phyloP scores from a whole-genome alignment of 352 stramenopile species.

The Pythium phragmiticola region DNA sequence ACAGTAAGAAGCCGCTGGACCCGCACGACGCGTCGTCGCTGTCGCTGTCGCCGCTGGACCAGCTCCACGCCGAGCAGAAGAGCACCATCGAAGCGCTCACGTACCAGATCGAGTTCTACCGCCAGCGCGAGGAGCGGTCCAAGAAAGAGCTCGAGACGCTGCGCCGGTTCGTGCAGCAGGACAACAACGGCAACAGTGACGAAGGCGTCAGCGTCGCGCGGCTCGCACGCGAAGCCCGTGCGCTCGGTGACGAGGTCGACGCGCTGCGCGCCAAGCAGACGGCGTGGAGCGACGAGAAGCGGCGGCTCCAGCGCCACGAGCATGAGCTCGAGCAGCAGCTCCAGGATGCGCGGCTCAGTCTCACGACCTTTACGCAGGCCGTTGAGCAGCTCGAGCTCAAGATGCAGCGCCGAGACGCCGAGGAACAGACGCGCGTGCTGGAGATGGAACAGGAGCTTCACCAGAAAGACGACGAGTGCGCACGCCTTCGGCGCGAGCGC shows the following conservation, averaged over 20 bases:
- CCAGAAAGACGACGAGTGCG: constrained; percentile 42
- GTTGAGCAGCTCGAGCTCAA: constrained; percentile 80
- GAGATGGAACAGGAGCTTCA: constrained; percentile 52
- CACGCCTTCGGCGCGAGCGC: constrained; percentile 31
- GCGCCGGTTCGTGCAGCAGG: constrained; percentile 24
- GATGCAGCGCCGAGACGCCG: constrained; percentile 67
- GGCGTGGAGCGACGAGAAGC: constrained; percentile 42
- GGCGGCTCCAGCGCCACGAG: constrained; percentile 42
- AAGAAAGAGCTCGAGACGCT: constrained; percentile 66
- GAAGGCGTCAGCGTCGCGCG: constrained; percentile 32
- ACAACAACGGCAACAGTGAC: constrained; percentile 22
- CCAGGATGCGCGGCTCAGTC: constrained; percentile 51
- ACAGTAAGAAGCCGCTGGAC: constrained; percentile 9
- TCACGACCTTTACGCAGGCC: constrained; percentile 60
- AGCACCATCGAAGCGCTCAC: constrained; percentile 79
- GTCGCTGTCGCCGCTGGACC: constrained; percentile 49
- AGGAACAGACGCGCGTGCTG: constrained; percentile 54
- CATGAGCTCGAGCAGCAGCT: constrained; percentile 57
- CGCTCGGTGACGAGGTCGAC: constrained; percentile 62
- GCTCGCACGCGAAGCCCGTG: constrained; percentile 54
- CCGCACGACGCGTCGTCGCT: constrained; percentile 32
- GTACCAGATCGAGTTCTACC: constrained; percentile 78
- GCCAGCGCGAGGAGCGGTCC: constrained; percentile 65
- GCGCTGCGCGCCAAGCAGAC: constrained; percentile 37
- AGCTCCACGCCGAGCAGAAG: constrained; percentile 78